phyloP scores from a whole-genome alignment of 2,329 filamentous ascomycete species.

The Dothidotthia symphoricarpi region DNA sequence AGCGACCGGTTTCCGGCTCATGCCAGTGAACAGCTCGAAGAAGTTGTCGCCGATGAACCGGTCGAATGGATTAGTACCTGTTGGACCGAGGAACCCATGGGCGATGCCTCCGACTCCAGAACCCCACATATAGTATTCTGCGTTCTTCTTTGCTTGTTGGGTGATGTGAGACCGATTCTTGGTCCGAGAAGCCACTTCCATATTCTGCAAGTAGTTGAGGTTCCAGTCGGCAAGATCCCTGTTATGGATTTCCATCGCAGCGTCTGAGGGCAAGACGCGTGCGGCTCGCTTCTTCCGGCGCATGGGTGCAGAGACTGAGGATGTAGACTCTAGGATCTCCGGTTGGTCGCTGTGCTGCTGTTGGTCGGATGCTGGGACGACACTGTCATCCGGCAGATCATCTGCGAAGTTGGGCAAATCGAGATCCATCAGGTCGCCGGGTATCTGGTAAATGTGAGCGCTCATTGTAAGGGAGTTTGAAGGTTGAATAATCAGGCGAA shows the following conservation, averaged over 20 bases:
- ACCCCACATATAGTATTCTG: slow-evolving; percentile 60
- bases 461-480: slow-evolving; percentile 2
- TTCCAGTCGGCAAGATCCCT: slow-evolving; percentile 58
- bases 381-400: slow-evolving; percentile 34
- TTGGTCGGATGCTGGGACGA: slow-evolving; percentile 18
- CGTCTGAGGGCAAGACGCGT: slow-evolving; percentile 51
- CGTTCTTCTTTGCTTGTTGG: slow-evolving; percentile 60
- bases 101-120: slow-evolving; percentile 55
- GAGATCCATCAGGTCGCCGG: slow-evolving; percentile 28
- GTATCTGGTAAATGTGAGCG: slow-evolving; percentile 22
- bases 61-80: slow-evolving; percentile 51
- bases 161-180: slow-evolving; percentile 47
- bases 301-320: slow-evolving; percentile 42
- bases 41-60: slow-evolving; percentile 59
- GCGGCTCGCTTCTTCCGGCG: slow-evolving; percentile 38
- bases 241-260: slow-evolving; percentile 54
- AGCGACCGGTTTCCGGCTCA: slow-evolving; percentile 23
- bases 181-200: slow-evolving; percentile 49
- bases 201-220: slow-evolving; percentile 59
- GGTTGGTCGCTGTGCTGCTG: slow-evolving; percentile 13
- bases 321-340: slow-evolving; percentile 37
- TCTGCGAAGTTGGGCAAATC: slow-evolving; percentile 36
- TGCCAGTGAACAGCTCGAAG: slow-evolving; percentile 49
- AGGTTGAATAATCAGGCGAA: background rate
- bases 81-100: slow-evolving; percentile 16